Base-by-base conservation (phyloP, 176 grass and related monocot genomes). In the Paspalum notatum region DNA sequence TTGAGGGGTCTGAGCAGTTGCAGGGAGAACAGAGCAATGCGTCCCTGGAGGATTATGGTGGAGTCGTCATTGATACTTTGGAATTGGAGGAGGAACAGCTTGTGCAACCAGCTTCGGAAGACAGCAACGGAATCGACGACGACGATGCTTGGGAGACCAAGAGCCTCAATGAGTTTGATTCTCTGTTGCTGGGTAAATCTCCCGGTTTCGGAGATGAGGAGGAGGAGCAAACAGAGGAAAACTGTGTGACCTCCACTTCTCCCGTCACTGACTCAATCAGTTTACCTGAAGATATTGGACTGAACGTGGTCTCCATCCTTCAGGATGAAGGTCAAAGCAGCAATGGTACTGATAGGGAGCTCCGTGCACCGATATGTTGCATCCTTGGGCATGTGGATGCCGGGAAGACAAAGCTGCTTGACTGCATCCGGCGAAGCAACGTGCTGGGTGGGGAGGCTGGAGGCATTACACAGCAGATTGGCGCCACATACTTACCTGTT, bases 391-490 rank as follows among this genome's bases (percentile, higher is more conserved):
- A 78, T 64, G 75, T 78, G 76, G 86, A 94, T 86, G 82, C 92
- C 13, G 92, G 92, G 49, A 94, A 94, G 76, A 94, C 92, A 37
- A 94, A 79, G 59, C 62, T 94, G 63, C 82, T 91, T 44, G 89
- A 94, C 51, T 89, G 80, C 48, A 84, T 94, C 21, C 68, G 88
- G 39, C 66, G 26, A 49, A 92, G 84, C 25, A 78, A 92, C 45
- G 87, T 78, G 25, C 75, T 64, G 45, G 70, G 68, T 39, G 78
- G 78, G 71, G 90, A 95, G 62, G 89, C 89, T 42, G 82, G 93
- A 12, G 90, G 87, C 12, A 92, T 95, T 65, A 95, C 89, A 4
- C 93, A 92, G 51, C 90, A 95, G 48, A 95, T 95, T 75, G 92
- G 89, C 17, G 86, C 86, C 52, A 94, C 92, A 9, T 94, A 94